Base-by-base conservation (phyloP, 768 basidiomycete species). In the Arthromyces matolae region DNA sequence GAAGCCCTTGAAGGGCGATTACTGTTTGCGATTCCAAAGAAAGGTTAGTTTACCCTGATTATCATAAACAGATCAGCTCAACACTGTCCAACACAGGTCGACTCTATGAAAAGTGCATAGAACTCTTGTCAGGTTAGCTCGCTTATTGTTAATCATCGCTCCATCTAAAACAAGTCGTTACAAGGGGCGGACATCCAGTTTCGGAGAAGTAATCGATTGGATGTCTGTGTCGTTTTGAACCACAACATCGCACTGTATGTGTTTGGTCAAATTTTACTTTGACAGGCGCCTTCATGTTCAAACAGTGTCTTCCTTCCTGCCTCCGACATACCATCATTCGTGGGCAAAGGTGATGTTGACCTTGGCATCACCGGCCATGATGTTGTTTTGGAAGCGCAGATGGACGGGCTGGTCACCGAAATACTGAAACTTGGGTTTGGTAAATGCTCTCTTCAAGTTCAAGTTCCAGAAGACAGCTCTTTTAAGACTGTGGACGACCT, bases 311-410 rank as follows among this genome's bases (percentile, higher is more conserved):
- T 99, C 70, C 86, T 98, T 19, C 94, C 96, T 19, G 96, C 96
- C 1, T 77, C 88, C 5, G 96, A 99, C 61, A 99, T 99, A 54
- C 94, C 96, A 8, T 95, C 93, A 23, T 99, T 98, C 67, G 96
- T 99, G 36, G 96, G 93, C 34, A 93, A 95, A 64, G 96, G 96
- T 40, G 88, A 93, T 61, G 89, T 99, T 60, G 90, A 97, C 58
- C 76, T 99, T 35, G 96, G 96, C 5, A 96, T 99, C 58, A 98
- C 96, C 8, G 96, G 96, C 4, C 93, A 97, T 69, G 96, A 99
- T 71, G 90, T 96, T 53, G 89, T 98, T 55, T 80, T 94, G 37
- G 95, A 99, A 67, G 77, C 93, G 2, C 70, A 84, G 47, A 93
- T 96, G 84, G 74, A 88, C 52, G 64, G 75, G 10, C 78, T 81